Percentiles rank a stretch among this genome's conserved stretches.
Evolutionary conservation across 2,329 filamentous ascomycete genomes (phyloP).

Genomic region (Stachybotrys echinatus): DNA sequence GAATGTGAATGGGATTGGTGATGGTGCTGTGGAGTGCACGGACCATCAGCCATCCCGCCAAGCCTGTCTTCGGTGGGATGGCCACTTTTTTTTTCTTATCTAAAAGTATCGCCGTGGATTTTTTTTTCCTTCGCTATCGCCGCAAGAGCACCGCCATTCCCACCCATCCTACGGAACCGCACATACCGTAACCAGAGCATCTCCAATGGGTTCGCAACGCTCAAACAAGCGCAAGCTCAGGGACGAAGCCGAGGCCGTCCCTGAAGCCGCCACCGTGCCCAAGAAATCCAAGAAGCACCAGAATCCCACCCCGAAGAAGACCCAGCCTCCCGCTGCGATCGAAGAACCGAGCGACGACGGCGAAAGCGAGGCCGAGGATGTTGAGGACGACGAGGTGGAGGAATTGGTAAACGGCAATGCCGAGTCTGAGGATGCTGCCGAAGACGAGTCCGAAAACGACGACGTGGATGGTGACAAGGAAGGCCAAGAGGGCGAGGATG

Average conservation of each 20-base stretch:
- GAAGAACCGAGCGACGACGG: constrained; percentile 19
- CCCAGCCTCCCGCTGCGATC: constrained; percentile 18
- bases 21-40: too few relatives aligned
- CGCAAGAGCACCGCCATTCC: constrained; percentile 16
- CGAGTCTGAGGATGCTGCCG: background rate
- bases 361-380: constrained; percentile 12
- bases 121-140: constrained; percentile 19
- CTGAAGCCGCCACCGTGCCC: constrained; percentile 16
- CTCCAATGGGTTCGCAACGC: constrained; percentile 26
- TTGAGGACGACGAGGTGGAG: constrained; percentile 18
- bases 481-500: constrained; percentile 25
- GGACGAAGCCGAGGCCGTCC: constrained; percentile 25
- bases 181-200: constrained; percentile 8
- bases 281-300: constrained; percentile 39
- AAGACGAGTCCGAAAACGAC: constrained; percentile 6
- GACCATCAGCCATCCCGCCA: too few relatives aligned
- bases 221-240: constrained; percentile 39
- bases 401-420: background rate
- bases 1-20: too few relatives aligned
- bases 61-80: background rate
- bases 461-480: constrained; percentile 16
- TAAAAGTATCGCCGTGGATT: constrained; percentile 1
- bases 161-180: constrained; percentile 6
- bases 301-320: constrained; percentile 21
- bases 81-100: background rate